phyloP scores from a whole-genome alignment of 345 rosid genomes.

The Nasturtium officinale region DNA sequence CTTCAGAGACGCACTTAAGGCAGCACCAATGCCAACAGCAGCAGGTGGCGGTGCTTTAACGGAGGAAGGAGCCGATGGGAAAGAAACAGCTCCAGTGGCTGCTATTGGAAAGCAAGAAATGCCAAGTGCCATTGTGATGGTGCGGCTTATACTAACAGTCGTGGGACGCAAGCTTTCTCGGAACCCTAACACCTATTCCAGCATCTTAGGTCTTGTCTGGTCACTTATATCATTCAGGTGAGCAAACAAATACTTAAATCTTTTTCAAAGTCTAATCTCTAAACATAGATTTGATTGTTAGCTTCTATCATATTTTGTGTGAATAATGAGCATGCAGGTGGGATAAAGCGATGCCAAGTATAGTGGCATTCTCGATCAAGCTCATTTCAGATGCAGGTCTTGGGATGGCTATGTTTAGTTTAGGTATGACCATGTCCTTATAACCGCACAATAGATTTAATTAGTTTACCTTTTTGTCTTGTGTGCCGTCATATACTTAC shows the following conservation, averaged over 20 bases:
- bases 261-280: neutral
- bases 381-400: conserved; percentile 81
- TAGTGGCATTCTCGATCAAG: conserved; percentile 66
- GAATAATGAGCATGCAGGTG: conserved; percentile 56
- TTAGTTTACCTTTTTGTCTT: too few relatives aligned
- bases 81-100: conserved; percentile 47
- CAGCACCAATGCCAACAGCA: conserved; percentile 14
- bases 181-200: conserved; percentile 96
- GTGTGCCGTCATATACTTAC: neutral
- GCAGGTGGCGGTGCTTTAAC: conserved; percentile 21
- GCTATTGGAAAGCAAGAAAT: conserved; percentile 59
- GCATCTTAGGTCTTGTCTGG: conserved; percentile 89
- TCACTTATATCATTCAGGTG: conserved; percentile 91
- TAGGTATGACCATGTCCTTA: conserved; percentile 50
- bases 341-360: conserved; percentile 66
- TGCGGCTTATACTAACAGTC: conserved; percentile 93
- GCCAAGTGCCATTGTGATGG: conserved; percentile 96
- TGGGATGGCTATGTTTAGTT: conserved; percentile 88
- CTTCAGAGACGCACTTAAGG: conserved; percentile 58
- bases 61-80: conserved; percentile 51
- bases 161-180: conserved; percentile 98
- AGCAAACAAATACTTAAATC: neutral
- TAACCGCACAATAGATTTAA: neutral
- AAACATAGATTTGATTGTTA: neutral
- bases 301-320: neutral